Percentiles rank a stretch among this genome's conserved stretches.
These are phyloP conservation scores for Boletus sp. DNA, from an alignment of 768 basidiomycete species.

Conservation along the genomic window DNA sequence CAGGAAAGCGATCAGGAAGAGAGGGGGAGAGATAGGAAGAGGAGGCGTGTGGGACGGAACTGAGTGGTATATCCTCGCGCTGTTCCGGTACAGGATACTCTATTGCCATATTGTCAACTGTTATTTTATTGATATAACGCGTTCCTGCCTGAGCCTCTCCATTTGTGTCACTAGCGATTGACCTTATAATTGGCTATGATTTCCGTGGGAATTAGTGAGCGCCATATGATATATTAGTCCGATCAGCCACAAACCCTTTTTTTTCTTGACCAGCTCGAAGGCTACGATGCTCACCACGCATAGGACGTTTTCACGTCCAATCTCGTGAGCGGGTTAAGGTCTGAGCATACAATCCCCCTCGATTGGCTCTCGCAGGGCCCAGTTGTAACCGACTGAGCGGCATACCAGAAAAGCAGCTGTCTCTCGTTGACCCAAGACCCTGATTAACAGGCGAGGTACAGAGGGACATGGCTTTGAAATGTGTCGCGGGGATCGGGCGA, in stretches of 20 bases:
- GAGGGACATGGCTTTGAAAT: constrained; percentile 41
- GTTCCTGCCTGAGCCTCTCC: neutral
- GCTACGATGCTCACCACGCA: constrained; percentile 67
- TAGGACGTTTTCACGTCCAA: constrained; percentile 35
- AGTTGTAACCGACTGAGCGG: constrained; percentile 53
- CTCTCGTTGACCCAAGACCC: constrained; percentile 41
- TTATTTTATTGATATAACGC: neutral
- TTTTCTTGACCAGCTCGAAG: constrained; percentile 43
- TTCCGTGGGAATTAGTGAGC: neutral
- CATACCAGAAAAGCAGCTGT: constrained; percentile 62
- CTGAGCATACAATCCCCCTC: constrained; percentile 66
- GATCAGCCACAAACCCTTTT: neutral
- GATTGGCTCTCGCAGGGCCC: constrained; percentile 62
- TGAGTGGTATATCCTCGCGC: neutral
- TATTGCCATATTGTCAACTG: neutral
- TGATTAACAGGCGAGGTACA: constrained; percentile 19
- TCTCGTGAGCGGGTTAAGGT: constrained; percentile 79
- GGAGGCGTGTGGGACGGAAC: constrained; percentile 21
- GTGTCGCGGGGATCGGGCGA: constrained; percentile 56
- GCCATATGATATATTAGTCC: too few relatives aligned
- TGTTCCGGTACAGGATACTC: neutral
- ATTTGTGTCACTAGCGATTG: neutral
- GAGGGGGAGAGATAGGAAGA: constrained; percentile 29
- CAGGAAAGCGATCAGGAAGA: constrained; percentile 11
- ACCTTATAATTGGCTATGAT: neutral